Conservation (phyloP, 23 red algal genomes). For the Chondrus crispus region DNA sequence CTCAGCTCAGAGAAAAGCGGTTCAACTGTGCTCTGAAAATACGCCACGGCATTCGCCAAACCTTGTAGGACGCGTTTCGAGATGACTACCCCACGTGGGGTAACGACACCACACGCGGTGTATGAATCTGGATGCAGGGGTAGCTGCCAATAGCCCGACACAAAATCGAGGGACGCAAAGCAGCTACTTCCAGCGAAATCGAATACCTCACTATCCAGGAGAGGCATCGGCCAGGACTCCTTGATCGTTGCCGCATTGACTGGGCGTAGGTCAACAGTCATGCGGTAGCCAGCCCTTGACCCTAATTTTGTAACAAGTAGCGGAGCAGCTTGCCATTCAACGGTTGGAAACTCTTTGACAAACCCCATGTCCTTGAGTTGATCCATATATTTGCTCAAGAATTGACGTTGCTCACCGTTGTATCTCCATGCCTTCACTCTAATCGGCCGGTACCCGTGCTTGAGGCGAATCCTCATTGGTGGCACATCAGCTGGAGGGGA, state of each 20-base stretch:
- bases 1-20: not conserved
- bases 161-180: constrained; percentile 8
- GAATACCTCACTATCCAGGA: not conserved
- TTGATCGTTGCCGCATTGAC: not conserved
- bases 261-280: not conserved
- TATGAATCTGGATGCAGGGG: not conserved
- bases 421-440: no score
- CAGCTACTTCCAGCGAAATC: not conserved
- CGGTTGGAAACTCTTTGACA: no score
- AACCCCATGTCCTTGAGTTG: no score
- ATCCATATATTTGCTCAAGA: no score
- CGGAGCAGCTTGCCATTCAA: constrained; percentile 10
- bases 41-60: not conserved
- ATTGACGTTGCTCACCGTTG: no score
- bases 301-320: not conserved
- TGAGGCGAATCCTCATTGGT: not conserved
- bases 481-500: not conserved
- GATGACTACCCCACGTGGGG: not conserved
- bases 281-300: not conserved
- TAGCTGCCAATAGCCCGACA: constrained; percentile 5
- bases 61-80: not conserved
- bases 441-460: no score
- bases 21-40: not conserved
- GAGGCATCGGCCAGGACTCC: not conserved
- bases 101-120: not conserved